Conservation (phyloP, 129 eudicot genomes). For the Pseudognaphalium luteoalbum region DNA sequence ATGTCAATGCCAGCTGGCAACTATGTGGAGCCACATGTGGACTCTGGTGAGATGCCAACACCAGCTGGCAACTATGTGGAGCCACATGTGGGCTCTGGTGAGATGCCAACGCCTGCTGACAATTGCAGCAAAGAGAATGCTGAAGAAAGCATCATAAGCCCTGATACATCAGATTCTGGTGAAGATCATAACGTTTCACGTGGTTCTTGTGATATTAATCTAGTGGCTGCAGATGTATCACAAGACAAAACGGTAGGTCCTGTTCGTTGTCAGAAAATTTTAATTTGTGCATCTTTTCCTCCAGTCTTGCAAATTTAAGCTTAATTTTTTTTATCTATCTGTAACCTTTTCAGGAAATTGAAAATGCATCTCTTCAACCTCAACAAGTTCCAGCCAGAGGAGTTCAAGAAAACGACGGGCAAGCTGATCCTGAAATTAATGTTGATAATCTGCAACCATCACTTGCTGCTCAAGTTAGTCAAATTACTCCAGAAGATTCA, state of each 20-base stretch:
- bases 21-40: not conserved
- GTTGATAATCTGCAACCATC: slow-evolving; percentile 10
- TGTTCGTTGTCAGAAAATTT: not conserved
- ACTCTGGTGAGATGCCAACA: slow-evolving; percentile 8
- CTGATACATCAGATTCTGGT: slow-evolving; percentile 19
- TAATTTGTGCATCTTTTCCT: not conserved
- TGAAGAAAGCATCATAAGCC: slow-evolving; percentile 7
- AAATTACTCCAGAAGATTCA: slow-evolving; percentile 20
- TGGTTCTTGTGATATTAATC: slow-evolving; percentile 19
- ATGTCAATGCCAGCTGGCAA: not conserved
- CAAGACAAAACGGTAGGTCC: slow-evolving; percentile 14
- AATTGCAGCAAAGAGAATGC: slow-evolving; percentile 20
- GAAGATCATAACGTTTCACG: slow-evolving; percentile 15
- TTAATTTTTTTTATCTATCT: not conserved
- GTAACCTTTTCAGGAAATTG: slow-evolving; percentile 34
- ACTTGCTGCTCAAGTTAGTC: slow-evolving; percentile 21
- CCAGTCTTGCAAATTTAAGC: not conserved
- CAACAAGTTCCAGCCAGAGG: slow-evolving; percentile 11
- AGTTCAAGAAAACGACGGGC: slow-evolving; percentile 32
- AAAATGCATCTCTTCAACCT: slow-evolving; percentile 18
- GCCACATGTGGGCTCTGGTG: not conserved
- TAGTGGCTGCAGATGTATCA: slow-evolving; percentile 14
- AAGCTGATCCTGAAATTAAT: slow-evolving; percentile 23
- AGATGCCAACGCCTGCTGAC: slow-evolving; percentile 14
- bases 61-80: slow-evolving; percentile 7